Evolutionary conservation across 768 basidiomycete genomes (phyloP), one percentile per base, ranked within the genome.

Genomic region (Albatrellus ellisii): DNA sequence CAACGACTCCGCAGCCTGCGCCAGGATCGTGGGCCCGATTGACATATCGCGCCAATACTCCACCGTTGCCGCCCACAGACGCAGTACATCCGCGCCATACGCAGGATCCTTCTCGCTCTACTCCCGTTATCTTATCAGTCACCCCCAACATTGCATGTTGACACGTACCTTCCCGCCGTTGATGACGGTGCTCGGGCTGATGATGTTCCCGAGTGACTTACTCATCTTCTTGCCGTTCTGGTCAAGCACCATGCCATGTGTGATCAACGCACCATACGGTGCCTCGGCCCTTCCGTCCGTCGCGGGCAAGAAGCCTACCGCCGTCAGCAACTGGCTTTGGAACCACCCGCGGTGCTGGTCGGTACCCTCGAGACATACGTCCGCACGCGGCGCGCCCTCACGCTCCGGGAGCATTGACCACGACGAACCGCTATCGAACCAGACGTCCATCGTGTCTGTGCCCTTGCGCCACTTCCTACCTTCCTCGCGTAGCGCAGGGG

Each of bases 331-430:
- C 50, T 88, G 83, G 44, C 89, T 92, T 61, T 99, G 95, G 67
- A 99, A 99, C 94, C 94, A 99, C 7, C 94, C 94, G 6, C 94
- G 80, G 59, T 99, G 94, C 59, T 98, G 94, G 60, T 99, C 94
- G 1, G 86, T 84, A 11, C 95, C 95, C 54, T 99, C 94, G 22
- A 99, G 63, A 55, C 88, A 94, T 22, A 97, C 69, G 53, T 98
- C 91, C 1, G 91, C 86, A 32, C 66, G 43, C 6, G 49, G 39
- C 36, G 50, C 62, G 14, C 63, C 59, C 15, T 59, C 66, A 38
- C 66, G 62, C 27, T 62, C 62, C 5, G 53, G 49, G 14, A 94
- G 62, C 66, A 87, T 71, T 2, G 87, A 79, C 94, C 94, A 99
- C 3, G 91, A 86, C 2, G 85, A 79, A 4, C 94, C 94, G 52